These are phyloP conservation scores for Saccharomyces kudriavzevii DNA, from an alignment of 805 yeast species.

Conservation along the genomic window DNA sequence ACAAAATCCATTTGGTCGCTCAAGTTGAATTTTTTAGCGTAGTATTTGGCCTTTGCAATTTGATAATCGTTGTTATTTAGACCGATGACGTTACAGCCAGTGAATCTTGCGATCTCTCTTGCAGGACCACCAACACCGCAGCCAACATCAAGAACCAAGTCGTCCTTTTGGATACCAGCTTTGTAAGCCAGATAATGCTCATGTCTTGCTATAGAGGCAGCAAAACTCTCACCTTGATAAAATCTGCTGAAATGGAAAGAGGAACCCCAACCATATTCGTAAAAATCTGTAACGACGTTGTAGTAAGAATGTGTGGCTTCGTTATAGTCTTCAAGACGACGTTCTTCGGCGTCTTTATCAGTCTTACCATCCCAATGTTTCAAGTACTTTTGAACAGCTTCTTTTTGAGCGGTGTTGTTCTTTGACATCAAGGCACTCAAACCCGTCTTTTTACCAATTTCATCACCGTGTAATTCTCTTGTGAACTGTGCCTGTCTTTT, in stretches of 20 bases:
- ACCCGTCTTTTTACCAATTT: conserved; percentile 57
- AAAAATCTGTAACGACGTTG: conserved; percentile 94
- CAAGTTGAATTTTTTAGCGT: conserved; percentile 59
- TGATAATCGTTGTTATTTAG: conserved; percentile 96
- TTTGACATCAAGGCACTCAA: conserved; percentile 69
- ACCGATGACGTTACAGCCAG: conserved; percentile 81
- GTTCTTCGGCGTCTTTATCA: conserved; percentile 57
- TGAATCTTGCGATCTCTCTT: conserved; percentile 87
- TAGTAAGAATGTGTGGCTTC: conserved; percentile 90
- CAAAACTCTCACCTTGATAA: conserved; percentile 87
- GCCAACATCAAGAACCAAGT: conserved; percentile 93
- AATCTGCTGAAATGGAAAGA: conserved; percentile 95
- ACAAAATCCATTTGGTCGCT: conserved; percentile 73
- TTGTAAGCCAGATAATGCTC: conserved; percentile 89
- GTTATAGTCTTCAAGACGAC: conserved; percentile 78
- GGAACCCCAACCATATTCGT: conserved; percentile 99
- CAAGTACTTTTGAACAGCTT: conserved; percentile 84
- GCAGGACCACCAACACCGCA: conserved; percentile 99
- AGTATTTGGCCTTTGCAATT: conserved; percentile 80
- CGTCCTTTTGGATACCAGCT: conserved; percentile 69
- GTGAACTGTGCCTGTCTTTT: conserved; percentile 55
- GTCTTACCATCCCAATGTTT: conserved; percentile 96
- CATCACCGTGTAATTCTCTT: conserved; percentile 76
- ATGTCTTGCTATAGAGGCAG: conserved; percentile 93
- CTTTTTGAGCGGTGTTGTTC: conserved; percentile 68